Evolutionary conservation across 192 early-diverging fungal genomes (phyloP), one percentile per base, ranked within the genome.

Genomic region (Mortierella hygrophila): DNA sequence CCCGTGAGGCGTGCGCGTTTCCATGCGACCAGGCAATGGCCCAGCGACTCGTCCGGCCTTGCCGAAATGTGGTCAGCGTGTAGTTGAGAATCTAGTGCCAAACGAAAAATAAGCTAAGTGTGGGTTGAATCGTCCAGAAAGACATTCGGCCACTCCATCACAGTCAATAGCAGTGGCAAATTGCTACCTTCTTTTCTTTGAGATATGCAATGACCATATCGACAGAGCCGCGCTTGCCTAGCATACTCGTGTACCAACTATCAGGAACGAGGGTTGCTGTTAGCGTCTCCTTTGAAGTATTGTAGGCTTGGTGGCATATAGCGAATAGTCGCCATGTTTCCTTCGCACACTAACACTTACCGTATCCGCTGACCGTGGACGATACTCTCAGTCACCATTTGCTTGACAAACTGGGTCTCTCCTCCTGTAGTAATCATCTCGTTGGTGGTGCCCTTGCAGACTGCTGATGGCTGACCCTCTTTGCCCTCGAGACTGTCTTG

Each of bases 341-440:
- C 29, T 46, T 40, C 9, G 7, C 9, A 32, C 4, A 9, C 7
- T 70, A 29, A 13, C 11, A 9, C 60, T 78, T 49, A 94, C 91
- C n/a, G 80, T 75, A 41, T 80, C 74, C 16, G 18, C 29, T 65
- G 60, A 8, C 11, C 60, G 26, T 65, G 60, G 11, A 65, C 1
- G 26, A 65, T 32, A 76, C 96, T 98, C 79, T 97, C 96, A 13
- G 91, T 80, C 23, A 97, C 79, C 84, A 98, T 92, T 16, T 85
- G 74, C 23, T 69, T 74, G 5, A 97, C 86, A 82, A 98, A 98
- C 69, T 52, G 89, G 52, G 91, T 82, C 76, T 98, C 97, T 6
- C 97, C 97, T 47, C 96, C 97, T 3, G 76, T 81, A 3, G 96
- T 96, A 13, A 96, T 92, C 92, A 96, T 94, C 87, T 98, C 97